Conservation (phyloP, 805 yeast genomes). For the Wickerhamiella allomyrinae region DNA sequence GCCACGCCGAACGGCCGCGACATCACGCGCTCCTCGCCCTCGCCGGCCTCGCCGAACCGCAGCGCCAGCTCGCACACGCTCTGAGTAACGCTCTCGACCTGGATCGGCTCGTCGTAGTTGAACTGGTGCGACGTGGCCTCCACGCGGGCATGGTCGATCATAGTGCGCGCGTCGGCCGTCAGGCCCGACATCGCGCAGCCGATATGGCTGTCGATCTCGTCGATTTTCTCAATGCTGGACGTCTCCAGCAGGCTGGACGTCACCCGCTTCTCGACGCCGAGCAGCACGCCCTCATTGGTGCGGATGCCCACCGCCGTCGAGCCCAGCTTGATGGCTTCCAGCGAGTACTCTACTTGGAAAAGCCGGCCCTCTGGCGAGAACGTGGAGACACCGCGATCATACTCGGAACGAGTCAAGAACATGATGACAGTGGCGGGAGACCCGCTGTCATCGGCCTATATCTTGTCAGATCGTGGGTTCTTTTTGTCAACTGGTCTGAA, state of each 20-base stretch:
- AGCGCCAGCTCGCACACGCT: conserved; percentile 93
- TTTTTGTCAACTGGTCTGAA: too few relatives aligned
- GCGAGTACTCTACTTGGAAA: conserved; percentile 93
- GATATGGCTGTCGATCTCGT: conserved; percentile 83
- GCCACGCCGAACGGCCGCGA: conserved; percentile 99
- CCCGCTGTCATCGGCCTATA: too few relatives aligned
- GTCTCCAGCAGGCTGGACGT: conserved; percentile 84
- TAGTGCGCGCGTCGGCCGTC: conserved; percentile 96
- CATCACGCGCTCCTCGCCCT: conserved; percentile 90
- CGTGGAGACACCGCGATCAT: conserved; percentile 97
- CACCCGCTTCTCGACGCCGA: conserved; percentile 95
- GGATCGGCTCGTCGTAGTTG: conserved; percentile 82
- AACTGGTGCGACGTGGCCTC: conserved; percentile 67
- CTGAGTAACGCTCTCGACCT: conserved; percentile 88
- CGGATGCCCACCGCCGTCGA: conserved; percentile 96
- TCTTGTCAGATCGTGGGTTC: too few relatives aligned
- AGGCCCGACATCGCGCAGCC: conserved; percentile 99
- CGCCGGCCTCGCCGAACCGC: conserved; percentile 83
- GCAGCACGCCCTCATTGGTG: conserved; percentile 87
- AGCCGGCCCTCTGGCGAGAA: conserved; percentile 98
- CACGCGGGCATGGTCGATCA: conserved; percentile 97
- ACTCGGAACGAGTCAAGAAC: conserved; percentile 99
- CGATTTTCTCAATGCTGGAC: conserved; percentile 87
- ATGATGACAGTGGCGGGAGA: conserved; percentile 26
- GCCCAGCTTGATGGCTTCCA: conserved; percentile 94